Percentiles rank a stretch among this genome's conserved stretches.
These are phyloP conservation scores for Cryptococcus sp. DNA, from an alignment of 1,284 basidiomycete species.

Conservation along the genomic window DNA sequence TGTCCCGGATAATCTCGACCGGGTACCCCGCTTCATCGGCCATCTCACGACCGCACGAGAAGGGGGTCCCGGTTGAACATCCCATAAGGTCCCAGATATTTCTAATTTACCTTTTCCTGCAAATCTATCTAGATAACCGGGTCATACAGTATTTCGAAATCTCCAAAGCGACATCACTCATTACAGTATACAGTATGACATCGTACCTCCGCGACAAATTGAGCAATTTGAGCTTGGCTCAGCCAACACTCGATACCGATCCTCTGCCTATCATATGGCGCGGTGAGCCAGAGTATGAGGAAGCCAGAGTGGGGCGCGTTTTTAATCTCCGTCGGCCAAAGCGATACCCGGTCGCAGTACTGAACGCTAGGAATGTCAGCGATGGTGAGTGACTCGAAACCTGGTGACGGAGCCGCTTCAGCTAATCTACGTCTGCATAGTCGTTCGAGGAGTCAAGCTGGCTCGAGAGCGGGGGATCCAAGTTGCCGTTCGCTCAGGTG, in stretches of 20 bases:
- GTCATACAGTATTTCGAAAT: too few relatives aligned
- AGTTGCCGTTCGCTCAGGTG: not conserved
- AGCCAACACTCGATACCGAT: not conserved
- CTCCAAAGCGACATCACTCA: too few relatives aligned
- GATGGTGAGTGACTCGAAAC: not conserved
- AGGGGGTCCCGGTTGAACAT: too few relatives aligned
- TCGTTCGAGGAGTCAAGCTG: not conserved
- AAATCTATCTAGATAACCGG: too few relatives aligned
- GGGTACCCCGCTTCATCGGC: too few relatives aligned
- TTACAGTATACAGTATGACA: too few relatives aligned
- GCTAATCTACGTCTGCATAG: not conserved
- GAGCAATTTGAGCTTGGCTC: not conserved
- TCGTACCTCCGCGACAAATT: too few relatives aligned
- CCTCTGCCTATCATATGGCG: not conserved
- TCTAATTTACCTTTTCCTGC: too few relatives aligned
- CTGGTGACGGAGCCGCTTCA: not conserved
- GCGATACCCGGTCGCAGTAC: not conserved
- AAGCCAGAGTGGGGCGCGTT: not conserved
- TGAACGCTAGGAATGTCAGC: not conserved
- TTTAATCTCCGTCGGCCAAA: not conserved
- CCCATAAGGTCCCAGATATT: too few relatives aligned
- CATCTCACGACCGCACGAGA: too few relatives aligned
- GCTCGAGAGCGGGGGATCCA: not conserved
- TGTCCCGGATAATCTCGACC: too few relatives aligned
- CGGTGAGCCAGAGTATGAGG: not conserved